A percentile compares a stretch with the other conserved stretches of the same genome.
phyloP scores from a whole-genome alignment of 176 grass and related monocot species.

The Sorghum bicolor region DNA sequence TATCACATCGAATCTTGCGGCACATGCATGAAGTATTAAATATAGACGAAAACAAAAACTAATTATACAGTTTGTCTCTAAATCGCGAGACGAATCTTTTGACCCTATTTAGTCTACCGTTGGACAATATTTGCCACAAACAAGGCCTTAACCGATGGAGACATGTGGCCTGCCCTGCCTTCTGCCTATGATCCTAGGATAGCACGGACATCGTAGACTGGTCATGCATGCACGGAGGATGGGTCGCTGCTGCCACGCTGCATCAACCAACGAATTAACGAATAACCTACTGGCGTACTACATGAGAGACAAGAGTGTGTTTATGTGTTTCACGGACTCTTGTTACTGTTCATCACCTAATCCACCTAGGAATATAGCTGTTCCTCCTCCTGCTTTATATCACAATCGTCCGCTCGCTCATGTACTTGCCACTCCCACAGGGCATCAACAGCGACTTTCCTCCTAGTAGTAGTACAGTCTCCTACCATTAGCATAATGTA shows the following conservation, averaged over 20 bases:
- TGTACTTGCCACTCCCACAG: conserved; percentile 5
- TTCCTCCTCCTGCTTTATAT: background rate
- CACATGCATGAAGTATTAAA: no score
- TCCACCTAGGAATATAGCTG: background rate
- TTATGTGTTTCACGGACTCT: background rate
- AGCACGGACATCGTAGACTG: background rate
- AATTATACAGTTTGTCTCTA: no score
- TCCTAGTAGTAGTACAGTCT: background rate
- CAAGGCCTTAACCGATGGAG: conserved; percentile 2
- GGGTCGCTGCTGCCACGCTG: background rate
- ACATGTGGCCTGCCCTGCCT: background rate
- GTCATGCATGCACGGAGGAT: background rate
- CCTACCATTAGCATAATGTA: no score
- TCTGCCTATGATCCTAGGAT: background rate
- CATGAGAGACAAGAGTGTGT: background rate
- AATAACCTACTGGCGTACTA: background rate
- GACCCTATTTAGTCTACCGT: no score
- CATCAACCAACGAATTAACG: background rate
- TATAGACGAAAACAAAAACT: no score
- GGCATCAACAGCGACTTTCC: conserved; percentile 9
- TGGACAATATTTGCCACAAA: no score
- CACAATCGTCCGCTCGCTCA: background rate
- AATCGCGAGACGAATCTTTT: no score
- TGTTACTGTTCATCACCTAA: background rate
- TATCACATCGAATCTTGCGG: no score